Evolutionary conservation across 2,329 filamentous ascomycete species (phyloP), one percentile per base, ranked within the genome.

Genomic region (Paracamarosporium sp.): DNA sequence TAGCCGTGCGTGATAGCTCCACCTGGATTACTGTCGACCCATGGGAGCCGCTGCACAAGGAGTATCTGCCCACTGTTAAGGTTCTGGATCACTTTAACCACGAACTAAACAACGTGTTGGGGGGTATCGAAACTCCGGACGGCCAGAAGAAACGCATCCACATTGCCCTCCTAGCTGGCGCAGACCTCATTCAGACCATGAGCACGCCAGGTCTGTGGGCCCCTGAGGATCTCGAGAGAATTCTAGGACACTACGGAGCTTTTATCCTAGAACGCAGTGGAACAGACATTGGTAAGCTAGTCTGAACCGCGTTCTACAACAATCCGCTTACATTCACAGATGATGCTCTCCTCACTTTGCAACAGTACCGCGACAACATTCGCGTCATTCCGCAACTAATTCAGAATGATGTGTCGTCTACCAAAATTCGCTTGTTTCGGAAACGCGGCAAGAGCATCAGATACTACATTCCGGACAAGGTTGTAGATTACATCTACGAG

Each of bases 41-140:
- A 6, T 50, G 87, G 87, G 93, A 97, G 81, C 90, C 92, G n/a
- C 82, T 90, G 68, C 88, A 96, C 78, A 86, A 89, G 70, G 85
- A 90, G 64, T 98, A 97, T 74, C 89, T 92, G 61, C 92, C 93
- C 15, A 98, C 94, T 0, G 94, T 93, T 36, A 86, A 90, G 67
- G 93, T 97, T 38, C 82, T 97, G 47, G 92, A 96, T 71, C 94
- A 97, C 78, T 95, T 97, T 68, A 88, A 96, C 65, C 81, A 94
- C 72, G 92, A 97, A 75, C 91, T 97, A 73, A 97, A 97, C 74
- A 85, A 86, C 24, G 85, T 92, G 43, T 81, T 88, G 28, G 88
- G 90, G 36, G 93, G 93, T 6, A 86, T 95, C 28, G 84, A 90
- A 68, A 86, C 84, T 45, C 82, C 84, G 20, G 85, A 89, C 63